Conservation (phyloP, 345 rosid genomes). For the Gossypioides kirkii region DNA sequence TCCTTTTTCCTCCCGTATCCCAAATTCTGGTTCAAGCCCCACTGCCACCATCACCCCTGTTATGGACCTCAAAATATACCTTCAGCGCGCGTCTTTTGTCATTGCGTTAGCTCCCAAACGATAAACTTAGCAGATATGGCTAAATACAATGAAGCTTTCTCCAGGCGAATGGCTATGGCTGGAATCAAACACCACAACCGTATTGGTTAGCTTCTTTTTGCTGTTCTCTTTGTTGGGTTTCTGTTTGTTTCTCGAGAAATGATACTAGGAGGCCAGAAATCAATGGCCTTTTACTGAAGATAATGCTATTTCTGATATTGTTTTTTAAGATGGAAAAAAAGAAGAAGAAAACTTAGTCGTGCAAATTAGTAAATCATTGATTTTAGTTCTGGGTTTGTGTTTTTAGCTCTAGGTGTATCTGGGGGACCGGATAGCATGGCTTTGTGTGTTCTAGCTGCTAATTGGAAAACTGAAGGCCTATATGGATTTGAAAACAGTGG, state of each 20-base stretch:
- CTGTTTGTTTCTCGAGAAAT: constrained; percentile 10
- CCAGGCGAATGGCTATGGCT: constrained; percentile 67
- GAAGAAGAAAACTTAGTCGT: background rate
- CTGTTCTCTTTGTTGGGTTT: background rate
- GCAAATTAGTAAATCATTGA: constrained; percentile 3
- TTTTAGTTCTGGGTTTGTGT: background rate
- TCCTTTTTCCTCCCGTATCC: constrained; percentile 24
- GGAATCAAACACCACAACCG: constrained; percentile 85
- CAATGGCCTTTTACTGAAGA: background rate
- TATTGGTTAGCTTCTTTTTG: constrained; percentile 43
- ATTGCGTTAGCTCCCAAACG: constrained; percentile 26
- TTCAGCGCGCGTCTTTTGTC: constrained; percentile 41
- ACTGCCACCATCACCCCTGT: constrained; percentile 8
- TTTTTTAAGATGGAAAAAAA: background rate
- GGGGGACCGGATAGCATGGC: constrained; percentile 99
- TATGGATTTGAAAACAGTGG: constrained; percentile 23
- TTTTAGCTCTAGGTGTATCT: constrained; percentile 79
- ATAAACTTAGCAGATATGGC: constrained; percentile 22
- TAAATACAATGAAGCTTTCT: constrained; percentile 49
- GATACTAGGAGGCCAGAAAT: background rate
- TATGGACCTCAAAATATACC: constrained; percentile 16
- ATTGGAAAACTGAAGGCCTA: constrained; percentile 59
- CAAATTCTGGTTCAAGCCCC: constrained; percentile 23
- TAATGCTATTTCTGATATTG: background rate
- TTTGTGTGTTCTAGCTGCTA: constrained; percentile 69